Percentiles rank a stretch among this genome's conserved stretches.
Evolutionary conservation across 352 stramenopile species (phyloP).

Genomic region (Phytopythium kandeliae): DNA sequence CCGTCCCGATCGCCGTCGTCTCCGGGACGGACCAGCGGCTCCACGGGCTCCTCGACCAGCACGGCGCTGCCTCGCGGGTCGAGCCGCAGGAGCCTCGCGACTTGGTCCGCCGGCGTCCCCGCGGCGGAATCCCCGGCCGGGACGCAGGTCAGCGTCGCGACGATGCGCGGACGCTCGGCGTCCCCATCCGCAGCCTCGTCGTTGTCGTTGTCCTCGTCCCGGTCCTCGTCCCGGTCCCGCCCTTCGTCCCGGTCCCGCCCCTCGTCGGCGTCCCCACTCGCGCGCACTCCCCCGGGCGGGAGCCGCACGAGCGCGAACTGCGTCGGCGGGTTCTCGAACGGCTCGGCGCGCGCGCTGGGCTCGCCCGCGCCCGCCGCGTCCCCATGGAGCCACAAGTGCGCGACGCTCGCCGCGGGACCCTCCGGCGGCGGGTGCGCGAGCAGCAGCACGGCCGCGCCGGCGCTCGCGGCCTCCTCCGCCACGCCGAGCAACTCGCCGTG

Average conservation of each 20-base stretch:
- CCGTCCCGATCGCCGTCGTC: no score
- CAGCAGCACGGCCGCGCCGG: constrained; percentile 24
- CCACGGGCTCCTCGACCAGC: constrained; percentile 42
- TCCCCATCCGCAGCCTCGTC: neutral
- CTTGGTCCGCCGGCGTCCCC: neutral
- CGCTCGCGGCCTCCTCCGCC: constrained; percentile 31
- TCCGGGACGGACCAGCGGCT: no score
- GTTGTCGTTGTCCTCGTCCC: neutral
- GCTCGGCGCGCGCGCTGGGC: constrained; percentile 13
- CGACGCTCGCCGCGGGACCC: constrained; percentile 13
- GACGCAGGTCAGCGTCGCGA: constrained; percentile 37
- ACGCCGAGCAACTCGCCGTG: constrained; percentile 29
- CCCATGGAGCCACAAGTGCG: constrained; percentile 20
- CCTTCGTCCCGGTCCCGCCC: neutral
- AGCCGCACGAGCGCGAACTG: constrained; percentile 31
- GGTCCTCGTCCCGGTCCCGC: neutral
- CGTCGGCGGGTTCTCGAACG: constrained; percentile 32
- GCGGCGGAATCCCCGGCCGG: neutral
- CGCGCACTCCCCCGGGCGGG: no score
- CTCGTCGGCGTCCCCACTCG: no score
- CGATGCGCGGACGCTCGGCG: constrained; percentile 11
- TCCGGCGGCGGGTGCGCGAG: constrained; percentile 37
- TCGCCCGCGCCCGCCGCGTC: neutral
- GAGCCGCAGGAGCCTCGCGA: constrained; percentile 20
- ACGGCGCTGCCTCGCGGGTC: constrained; percentile 44